phyloP scores from a whole-genome alignment of 2,329 filamentous ascomycete species.

The Elsinoe arachidis region DNA sequence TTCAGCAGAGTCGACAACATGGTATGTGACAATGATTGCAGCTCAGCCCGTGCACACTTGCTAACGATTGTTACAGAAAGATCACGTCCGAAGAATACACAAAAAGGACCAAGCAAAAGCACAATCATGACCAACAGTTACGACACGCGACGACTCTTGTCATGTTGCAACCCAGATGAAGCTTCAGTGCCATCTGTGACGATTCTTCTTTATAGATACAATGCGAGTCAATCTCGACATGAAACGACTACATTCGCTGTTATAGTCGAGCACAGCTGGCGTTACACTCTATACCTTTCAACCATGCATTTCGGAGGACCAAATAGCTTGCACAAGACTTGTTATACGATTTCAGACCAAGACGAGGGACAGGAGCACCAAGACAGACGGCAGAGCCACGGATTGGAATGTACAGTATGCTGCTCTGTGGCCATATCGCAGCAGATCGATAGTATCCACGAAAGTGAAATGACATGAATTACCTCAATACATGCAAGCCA shows the following conservation, averaged over 20 bases:
- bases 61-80: conserved; percentile 17
- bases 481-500: neutral
- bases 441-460: neutral
- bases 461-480: neutral
- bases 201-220: neutral
- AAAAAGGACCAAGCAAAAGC: conserved; percentile 15
- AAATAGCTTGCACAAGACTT: too few species aligned
- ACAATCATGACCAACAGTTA: neutral
- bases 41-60: neutral
- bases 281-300: too few species aligned
- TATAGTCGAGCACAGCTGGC: too few species aligned
- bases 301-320: too few species aligned
- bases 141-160: neutral
- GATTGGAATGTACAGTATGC: neutral
- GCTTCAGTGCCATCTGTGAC: neutral
- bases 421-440: conserved; percentile 7
- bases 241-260: neutral
- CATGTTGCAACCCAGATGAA: neutral
- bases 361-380: neutral
- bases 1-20: conserved; percentile 57
- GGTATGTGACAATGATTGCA: conserved; percentile 31
- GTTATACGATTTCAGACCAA: neutral
- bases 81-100: conserved; percentile 21
- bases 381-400: neutral
- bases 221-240: neutral